Conservation (phyloP, 2,329 filamentous ascomycete genomes). For the Xylaria digitata region DNA sequence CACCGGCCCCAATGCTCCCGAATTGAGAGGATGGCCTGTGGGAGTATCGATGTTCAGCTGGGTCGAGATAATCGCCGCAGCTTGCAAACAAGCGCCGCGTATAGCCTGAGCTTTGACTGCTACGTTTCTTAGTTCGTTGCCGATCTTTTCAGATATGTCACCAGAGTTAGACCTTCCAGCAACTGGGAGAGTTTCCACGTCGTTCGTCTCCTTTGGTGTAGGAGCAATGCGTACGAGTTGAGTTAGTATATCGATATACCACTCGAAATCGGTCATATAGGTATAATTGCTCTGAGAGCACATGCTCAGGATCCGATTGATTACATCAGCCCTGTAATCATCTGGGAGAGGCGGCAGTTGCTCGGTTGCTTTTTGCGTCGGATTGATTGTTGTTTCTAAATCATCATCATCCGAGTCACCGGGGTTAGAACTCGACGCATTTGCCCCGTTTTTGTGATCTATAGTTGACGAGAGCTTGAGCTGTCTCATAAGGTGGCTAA, state of each 20-base stretch:
- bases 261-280: conserved; percentile 91
- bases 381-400: conserved; percentile 56
- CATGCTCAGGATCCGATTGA: conserved; percentile 85
- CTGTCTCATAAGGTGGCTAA: conserved; percentile 88
- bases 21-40: conserved; percentile 66
- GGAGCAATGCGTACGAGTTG: conserved; percentile 82
- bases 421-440: conserved; percentile 56
- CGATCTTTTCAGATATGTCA: conserved; percentile 77
- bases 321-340: conserved; percentile 86
- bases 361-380: conserved; percentile 51
- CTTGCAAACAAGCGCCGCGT: conserved; percentile 80
- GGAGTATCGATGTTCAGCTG: conserved; percentile 66
- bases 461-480: conserved; percentile 74
- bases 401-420: conserved; percentile 64
- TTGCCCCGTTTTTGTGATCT: conserved; percentile 58
- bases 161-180: conserved; percentile 50
- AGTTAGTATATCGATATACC: conserved; percentile 92
- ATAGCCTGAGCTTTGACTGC: conserved; percentile 91
- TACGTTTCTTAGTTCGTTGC: conserved; percentile 87
- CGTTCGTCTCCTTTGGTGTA: conserved; percentile 55
- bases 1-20: conserved; percentile 77
- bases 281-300: conserved; percentile 90
- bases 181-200: conserved; percentile 49
- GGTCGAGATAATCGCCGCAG: conserved; percentile 80
- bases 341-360: conserved; percentile 76